Evolutionary conservation across 2,329 filamentous ascomycete species (phyloP).

Genomic region (Raffaelea albimanens): DNA sequence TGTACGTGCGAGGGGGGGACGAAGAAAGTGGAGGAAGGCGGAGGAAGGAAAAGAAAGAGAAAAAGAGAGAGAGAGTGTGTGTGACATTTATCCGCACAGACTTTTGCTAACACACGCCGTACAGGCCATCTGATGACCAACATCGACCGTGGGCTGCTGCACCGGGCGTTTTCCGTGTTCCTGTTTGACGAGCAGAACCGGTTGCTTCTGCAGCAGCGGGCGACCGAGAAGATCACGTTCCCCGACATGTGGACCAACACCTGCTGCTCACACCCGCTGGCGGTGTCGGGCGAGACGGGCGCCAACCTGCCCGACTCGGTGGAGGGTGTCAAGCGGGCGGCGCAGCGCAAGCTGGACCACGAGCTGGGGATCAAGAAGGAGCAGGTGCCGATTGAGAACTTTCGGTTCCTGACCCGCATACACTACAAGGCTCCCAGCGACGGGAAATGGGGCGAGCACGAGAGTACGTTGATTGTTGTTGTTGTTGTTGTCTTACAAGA

Average conservation of each 20-base stretch:
- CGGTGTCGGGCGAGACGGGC: slow-evolving; percentile 85
- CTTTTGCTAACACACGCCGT: too few species aligned
- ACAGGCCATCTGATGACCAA: slow-evolving; percentile 97
- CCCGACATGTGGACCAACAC: slow-evolving; percentile 99
- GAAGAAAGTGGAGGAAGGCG: not conserved
- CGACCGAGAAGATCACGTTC: slow-evolving; percentile 96
- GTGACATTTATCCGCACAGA: too few species aligned
- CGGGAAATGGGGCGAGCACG: slow-evolving; percentile 97
- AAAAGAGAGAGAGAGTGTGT: not conserved
- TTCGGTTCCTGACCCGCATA: slow-evolving; percentile 90
- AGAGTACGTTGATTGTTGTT: slow-evolving; percentile 55
- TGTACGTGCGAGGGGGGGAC: slow-evolving; percentile 49
- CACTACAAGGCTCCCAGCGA: slow-evolving; percentile 97
- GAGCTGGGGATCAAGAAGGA: slow-evolving; percentile 85
- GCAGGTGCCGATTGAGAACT: slow-evolving; percentile 85
- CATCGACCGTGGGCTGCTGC: slow-evolving; percentile 89
- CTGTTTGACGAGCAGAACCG: slow-evolving; percentile 92
- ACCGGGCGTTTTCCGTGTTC: slow-evolving; percentile 96
- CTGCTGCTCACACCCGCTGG: slow-evolving; percentile 94
- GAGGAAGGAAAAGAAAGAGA: not conserved
- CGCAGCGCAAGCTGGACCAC: slow-evolving; percentile 86
- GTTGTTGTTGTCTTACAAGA: not conserved
- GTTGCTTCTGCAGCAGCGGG: slow-evolving; percentile 89
- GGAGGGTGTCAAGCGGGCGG: slow-evolving; percentile 80
- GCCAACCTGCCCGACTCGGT: slow-evolving; percentile 70